Conservation (phyloP, 768 basidiomycete species). For the Chlorophyllum brunneum region DNA sequence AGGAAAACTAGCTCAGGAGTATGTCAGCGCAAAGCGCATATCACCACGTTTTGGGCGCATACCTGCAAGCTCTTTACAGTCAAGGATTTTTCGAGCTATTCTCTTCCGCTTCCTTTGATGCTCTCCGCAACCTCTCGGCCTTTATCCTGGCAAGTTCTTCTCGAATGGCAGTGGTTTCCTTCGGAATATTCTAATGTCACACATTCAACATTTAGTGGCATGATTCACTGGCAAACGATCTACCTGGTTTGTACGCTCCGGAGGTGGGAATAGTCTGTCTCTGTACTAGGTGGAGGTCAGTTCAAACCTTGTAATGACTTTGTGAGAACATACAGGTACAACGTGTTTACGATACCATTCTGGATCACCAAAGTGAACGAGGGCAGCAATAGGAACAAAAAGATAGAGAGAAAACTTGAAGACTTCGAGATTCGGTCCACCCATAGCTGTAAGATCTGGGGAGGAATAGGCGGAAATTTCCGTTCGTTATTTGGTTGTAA, state of each 20-base stretch:
- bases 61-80: slow-evolving; percentile 16
- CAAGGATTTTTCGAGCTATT: slow-evolving; percentile 18
- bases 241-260: slow-evolving; percentile 54
- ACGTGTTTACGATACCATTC: slow-evolving; percentile 82
- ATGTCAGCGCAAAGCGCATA: not conserved
- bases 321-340: slow-evolving; percentile 50
- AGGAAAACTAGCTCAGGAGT: not conserved
- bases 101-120: slow-evolving; percentile 36
- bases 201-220: not conserved
- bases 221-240: not conserved
- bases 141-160: slow-evolving; percentile 73
- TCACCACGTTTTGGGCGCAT: not conserved
- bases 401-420: slow-evolving; percentile 90
- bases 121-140: slow-evolving; percentile 50
- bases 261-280: slow-evolving; percentile 64
- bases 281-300: slow-evolving; percentile 48
- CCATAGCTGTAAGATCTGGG: slow-evolving; percentile 36
- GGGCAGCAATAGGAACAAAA: slow-evolving; percentile 75
- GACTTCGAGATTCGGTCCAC: slow-evolving; percentile 78
- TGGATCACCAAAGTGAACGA: slow-evolving; percentile 85
- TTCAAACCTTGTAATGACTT: not conserved
- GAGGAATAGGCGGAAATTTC: not conserved
- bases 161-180: slow-evolving; percentile 59
- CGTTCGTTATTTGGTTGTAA: not conserved
- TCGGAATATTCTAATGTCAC: slow-evolving; percentile 50